phyloP scores from a whole-genome alignment of 345 rosid genomes.

The Euclidium syriacum region DNA sequence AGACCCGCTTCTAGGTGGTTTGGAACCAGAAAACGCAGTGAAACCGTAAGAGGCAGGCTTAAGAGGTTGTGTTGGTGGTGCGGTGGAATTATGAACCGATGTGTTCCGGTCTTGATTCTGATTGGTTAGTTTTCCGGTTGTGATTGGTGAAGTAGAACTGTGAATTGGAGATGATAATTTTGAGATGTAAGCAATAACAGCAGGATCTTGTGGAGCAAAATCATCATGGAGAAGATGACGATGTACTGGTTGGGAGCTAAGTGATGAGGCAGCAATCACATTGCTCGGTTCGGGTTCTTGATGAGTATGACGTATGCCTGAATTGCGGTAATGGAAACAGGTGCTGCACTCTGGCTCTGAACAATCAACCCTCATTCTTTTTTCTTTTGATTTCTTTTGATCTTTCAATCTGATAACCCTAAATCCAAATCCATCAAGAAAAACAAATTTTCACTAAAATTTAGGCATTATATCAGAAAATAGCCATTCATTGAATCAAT shows the following conservation, averaged over 20 bases:
- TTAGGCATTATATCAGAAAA: too few species aligned
- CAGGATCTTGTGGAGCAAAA: background rate
- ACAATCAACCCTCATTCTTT: conserved; percentile 12
- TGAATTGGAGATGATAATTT: background rate
- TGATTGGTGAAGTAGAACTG: too few species aligned
- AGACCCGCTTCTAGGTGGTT: background rate
- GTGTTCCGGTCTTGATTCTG: too few species aligned
- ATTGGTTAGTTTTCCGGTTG: too few species aligned
- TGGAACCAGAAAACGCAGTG: background rate
- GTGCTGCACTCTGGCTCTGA: conserved; percentile 15
- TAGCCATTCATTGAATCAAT: too few species aligned
- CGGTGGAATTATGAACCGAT: too few species aligned
- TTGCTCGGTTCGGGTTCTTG: background rate
- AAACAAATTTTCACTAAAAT: too few species aligned
- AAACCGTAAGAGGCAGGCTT: too few species aligned
- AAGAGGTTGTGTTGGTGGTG: too few species aligned
- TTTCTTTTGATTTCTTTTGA: too few species aligned
- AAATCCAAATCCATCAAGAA: too few species aligned
- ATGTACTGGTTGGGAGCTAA: background rate
- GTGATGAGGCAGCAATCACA: background rate
- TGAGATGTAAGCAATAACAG: background rate
- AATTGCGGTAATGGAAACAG: background rate
- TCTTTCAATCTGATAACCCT: conserved; percentile 8
- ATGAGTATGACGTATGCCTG: background rate
- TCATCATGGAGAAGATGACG: too few species aligned